These are phyloP conservation scores for Bryoerythrophyllum caledonicum DNA, from an alignment of 225 moss, liverwort and hornwort species.

Conservation along the genomic window DNA sequence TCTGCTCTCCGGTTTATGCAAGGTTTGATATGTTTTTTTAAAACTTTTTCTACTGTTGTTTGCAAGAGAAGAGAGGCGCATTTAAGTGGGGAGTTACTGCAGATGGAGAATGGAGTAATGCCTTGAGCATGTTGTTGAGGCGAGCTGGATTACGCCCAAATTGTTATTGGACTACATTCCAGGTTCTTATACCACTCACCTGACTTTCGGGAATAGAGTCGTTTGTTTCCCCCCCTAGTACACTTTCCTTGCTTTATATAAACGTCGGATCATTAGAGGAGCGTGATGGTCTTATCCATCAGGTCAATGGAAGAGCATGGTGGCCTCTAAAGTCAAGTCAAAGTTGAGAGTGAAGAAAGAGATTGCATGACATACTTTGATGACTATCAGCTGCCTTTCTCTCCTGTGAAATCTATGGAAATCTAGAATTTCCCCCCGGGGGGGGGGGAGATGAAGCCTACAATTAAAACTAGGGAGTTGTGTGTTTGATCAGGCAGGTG, in stretches of 20 bases:
- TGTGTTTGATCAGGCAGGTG: conserved; percentile 52
- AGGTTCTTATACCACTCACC: conserved; percentile 29
- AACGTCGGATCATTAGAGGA: no score
- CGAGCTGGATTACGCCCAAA: conserved; percentile 63
- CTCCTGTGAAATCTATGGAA: background rate
- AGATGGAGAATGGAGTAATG: conserved; percentile 64
- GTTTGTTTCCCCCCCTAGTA: no score
- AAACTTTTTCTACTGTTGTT: background rate
- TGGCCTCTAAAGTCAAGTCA: no score
- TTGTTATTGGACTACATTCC: conserved; percentile 65
- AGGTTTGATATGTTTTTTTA: conserved; percentile 27
- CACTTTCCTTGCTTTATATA: no score
- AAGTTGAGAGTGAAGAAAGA: no score
- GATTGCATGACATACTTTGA: no score
- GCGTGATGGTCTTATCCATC: no score
- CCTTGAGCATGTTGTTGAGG: conserved; percentile 52
- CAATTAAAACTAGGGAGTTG: background rate
- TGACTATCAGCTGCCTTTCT: no score
- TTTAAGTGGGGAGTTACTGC: background rate
- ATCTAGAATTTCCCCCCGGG: background rate
- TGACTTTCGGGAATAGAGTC: background rate
- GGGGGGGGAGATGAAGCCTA: background rate
- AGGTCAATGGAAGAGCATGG: no score
- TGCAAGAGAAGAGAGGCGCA: background rate
- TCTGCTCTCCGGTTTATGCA: conserved; percentile 40